Base-by-base conservation (phyloP, 2,329 filamentous ascomycete species). In the Fusarium annulatum region DNA sequence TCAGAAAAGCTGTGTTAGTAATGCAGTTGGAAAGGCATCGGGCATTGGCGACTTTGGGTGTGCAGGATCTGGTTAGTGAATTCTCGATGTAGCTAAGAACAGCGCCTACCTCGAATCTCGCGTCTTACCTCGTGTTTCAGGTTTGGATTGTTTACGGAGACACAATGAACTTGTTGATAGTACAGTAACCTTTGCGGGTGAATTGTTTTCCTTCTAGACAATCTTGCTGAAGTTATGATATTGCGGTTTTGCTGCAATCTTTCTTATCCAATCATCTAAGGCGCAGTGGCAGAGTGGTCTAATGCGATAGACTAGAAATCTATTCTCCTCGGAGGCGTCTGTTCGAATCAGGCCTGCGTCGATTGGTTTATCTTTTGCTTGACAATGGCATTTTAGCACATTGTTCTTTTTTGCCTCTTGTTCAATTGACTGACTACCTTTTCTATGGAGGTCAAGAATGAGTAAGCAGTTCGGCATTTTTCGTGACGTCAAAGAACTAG, bases 221-320 rank as follows among this genome's bases (percentile, higher is more conserved):
- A 33, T 33, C 10, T 14, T 33, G 12, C 5, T 33, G 1, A 0
- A n/a, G 0, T 21, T 2, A 21, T 48, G 0, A 34, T 21, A 49
- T 3, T 33, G 10, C 10, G 10, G 3, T 7, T n/a, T 1, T 9
- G 3, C 0, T 9, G 45, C 3, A 0, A 0, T 0, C 3, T 0
- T 9, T 1, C 3, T 12, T 4, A 67, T 46, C 64, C 45, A 61
- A 67, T 67, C 53, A 67, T 46, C 28, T 38, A 9, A 67, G 64
- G 64, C 64, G 64, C 64, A 67, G 64, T 67, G 64, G 64, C 64
- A 66, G 64, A 67, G 64, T 67, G 64, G 64, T 67, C 64, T 67
- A 67, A 67, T 66, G 64, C 64, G 64, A 67, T 67, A 67, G 64
- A 67, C 64, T 67, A 67, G 64, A 67, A 67, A 67, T 67, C 64